Conservation (phyloP, 192 early-diverging fungal species). For the Phycomyces nitens region DNA sequence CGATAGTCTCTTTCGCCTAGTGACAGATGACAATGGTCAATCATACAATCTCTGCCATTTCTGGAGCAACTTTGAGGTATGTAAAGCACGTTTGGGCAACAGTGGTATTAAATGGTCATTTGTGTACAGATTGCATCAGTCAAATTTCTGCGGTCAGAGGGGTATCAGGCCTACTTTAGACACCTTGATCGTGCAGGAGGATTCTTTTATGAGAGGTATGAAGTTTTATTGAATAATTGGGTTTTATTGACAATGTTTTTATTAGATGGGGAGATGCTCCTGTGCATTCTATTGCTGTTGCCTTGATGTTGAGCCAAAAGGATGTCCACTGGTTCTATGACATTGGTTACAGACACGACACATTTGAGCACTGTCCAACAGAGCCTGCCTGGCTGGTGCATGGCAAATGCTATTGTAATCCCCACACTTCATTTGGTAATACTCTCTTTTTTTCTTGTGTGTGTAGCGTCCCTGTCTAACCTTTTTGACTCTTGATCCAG, state of each 20-base stretch:
- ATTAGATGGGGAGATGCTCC: slow-evolving; percentile 71
- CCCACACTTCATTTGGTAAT: slow-evolving; percentile 45
- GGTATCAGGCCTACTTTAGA: slow-evolving; percentile 67
- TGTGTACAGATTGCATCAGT: slow-evolving; percentile 33
- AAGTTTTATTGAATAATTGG: neutral
- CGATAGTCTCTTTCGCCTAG: slow-evolving; percentile 44
- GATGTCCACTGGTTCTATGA: slow-evolving; percentile 71
- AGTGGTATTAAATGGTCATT: neutral
- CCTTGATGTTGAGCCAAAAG: slow-evolving; percentile 47
- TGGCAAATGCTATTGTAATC: slow-evolving; percentile 54
- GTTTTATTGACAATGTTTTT: slow-evolving; percentile 20
- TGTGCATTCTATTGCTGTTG: slow-evolving; percentile 62
- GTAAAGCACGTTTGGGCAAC: slow-evolving; percentile 4
- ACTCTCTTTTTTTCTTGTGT: neutral
- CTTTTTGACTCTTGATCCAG: no score
- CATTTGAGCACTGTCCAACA: slow-evolving; percentile 35
- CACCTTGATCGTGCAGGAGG: slow-evolving; percentile 71
- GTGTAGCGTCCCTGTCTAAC: no score
- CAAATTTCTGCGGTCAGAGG: slow-evolving; percentile 57
- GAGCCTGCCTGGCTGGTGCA: slow-evolving; percentile 38
- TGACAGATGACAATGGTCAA: slow-evolving; percentile 49
- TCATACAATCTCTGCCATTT: slow-evolving; percentile 78
- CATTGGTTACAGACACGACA: slow-evolving; percentile 61
- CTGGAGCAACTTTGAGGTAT: slow-evolving; percentile 89
- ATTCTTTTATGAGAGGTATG: slow-evolving; percentile 77